Evolutionary conservation across 169 alveolate species (phyloP).

Genomic region (Theileria sp.): DNA sequence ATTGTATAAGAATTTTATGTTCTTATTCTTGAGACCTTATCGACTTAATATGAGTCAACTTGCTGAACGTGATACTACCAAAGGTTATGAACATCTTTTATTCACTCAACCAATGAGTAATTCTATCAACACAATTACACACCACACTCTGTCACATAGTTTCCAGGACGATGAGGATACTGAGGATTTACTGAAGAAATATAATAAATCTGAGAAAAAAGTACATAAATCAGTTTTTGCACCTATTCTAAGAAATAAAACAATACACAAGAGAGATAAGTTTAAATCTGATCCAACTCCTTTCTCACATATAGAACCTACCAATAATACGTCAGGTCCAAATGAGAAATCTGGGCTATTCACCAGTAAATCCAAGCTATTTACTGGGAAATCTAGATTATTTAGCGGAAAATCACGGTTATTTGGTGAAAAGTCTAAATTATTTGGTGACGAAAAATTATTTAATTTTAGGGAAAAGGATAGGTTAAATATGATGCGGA

Average conservation of each 20-base stretch:
- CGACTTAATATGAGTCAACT: constrained; percentile 58
- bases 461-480: background rate
- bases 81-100: constrained; percentile 29
- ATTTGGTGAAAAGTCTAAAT: background rate
- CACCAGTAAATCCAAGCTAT: background rate
- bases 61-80: constrained; percentile 67
- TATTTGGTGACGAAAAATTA: background rate
- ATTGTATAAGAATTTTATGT: constrained; percentile 56
- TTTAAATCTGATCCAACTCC: background rate
- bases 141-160: background rate
- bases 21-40: constrained; percentile 55
- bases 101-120: background rate
- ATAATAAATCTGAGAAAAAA: constrained; percentile 2
- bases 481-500: constrained; percentile 16
- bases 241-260: background rate
- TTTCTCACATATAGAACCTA: background rate
- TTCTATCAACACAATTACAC: background rate
- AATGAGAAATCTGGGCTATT: background rate
- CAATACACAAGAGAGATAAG: background rate
- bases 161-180: constrained; percentile 7
- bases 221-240: background rate
- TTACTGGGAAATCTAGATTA: background rate
- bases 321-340: background rate
- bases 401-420: background rate
- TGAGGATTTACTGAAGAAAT: constrained; percentile 18